Conservation (phyloP, 2,329 filamentous ascomycete species). For the Fusarium devonianum region DNA sequence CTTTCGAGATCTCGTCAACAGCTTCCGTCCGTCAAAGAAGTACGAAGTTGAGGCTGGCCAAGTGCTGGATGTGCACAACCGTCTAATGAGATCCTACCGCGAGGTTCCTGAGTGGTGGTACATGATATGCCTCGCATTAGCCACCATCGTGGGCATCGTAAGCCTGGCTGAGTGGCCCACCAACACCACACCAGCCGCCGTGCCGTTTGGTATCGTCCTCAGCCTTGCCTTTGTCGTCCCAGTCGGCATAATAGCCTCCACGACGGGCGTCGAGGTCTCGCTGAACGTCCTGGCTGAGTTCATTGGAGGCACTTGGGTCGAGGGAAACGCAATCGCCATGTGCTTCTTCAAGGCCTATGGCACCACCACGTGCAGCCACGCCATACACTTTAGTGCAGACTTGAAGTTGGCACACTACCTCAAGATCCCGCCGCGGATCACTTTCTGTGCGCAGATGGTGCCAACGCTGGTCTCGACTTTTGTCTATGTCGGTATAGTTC, state of each 20-base stretch:
- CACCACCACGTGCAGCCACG: slow-evolving; percentile 47
- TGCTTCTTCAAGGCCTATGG: slow-evolving; percentile 56
- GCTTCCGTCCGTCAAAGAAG: slow-evolving; percentile 39
- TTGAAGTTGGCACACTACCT: slow-evolving; percentile 54
- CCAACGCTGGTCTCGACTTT: slow-evolving; percentile 47
- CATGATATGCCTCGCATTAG: slow-evolving; percentile 41
- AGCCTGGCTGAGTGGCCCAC: slow-evolving; percentile 52
- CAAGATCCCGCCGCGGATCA: slow-evolving; percentile 51
- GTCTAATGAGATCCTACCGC: slow-evolving; percentile 55
- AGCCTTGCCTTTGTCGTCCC: slow-evolving; percentile 54
- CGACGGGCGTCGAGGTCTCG: slow-evolving; percentile 51
- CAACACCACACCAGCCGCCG: slow-evolving; percentile 51
- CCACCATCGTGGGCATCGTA: slow-evolving; percentile 47
- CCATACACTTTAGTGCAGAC: slow-evolving; percentile 47
- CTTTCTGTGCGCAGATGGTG: slow-evolving; percentile 47
- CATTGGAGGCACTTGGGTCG: slow-evolving; percentile 53
- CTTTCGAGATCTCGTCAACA: slow-evolving; percentile 44
- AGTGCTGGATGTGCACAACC: slow-evolving; percentile 52
- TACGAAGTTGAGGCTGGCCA: slow-evolving; percentile 29
- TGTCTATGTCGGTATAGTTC: slow-evolving; percentile 46
- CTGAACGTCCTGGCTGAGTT: slow-evolving; percentile 58
- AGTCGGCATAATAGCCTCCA: slow-evolving; percentile 53
- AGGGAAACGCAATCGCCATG: slow-evolving; percentile 55
- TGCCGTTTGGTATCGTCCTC: slow-evolving; percentile 53
- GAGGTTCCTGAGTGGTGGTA: slow-evolving; percentile 61